phyloP scores from a whole-genome alignment of 805 yeast species.

The Pichia californica region DNA sequence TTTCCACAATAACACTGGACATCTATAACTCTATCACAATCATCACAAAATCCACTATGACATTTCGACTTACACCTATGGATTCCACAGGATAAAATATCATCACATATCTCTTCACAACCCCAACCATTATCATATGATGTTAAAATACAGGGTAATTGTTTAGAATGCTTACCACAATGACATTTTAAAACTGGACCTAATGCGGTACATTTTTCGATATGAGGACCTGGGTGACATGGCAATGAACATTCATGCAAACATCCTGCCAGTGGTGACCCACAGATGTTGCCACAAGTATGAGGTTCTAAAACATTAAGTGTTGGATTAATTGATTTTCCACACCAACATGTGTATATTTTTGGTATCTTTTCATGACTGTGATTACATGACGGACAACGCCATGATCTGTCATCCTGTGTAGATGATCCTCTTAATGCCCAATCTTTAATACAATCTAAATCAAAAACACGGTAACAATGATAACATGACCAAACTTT shows the following conservation, averaged over 20 bases:
- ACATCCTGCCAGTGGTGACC: slow-evolving; percentile 47
- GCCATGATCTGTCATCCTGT: slow-evolving; percentile 56
- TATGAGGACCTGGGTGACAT: slow-evolving; percentile 91
- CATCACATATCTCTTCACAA: slow-evolving; percentile 58
- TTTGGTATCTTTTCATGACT: slow-evolving; percentile 42
- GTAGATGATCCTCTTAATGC: slow-evolving; percentile 69
- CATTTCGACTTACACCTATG: slow-evolving; percentile 62
- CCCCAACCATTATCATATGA: slow-evolving; percentile 63
- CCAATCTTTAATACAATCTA: slow-evolving; percentile 84
- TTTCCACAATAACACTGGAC: slow-evolving; percentile 75
- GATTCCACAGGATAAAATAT: slow-evolving; percentile 59
- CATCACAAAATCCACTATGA: slow-evolving; percentile 81
- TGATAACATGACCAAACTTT: slow-evolving; percentile 71
- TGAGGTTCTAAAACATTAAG: slow-evolving; percentile 61
- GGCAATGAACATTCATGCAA: slow-evolving; percentile 66
- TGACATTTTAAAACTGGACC: slow-evolving; percentile 65
- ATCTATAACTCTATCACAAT: slow-evolving; percentile 45
- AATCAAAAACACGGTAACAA: slow-evolving; percentile 81
- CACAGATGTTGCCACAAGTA: slow-evolving; percentile 84
- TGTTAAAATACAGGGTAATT: slow-evolving; percentile 67
- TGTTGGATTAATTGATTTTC: slow-evolving; percentile 62
- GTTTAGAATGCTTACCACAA: slow-evolving; percentile 65
- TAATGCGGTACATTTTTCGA: slow-evolving; percentile 65
- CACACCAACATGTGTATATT: slow-evolving; percentile 82
- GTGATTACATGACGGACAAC: slow-evolving; percentile 78